Base-by-base conservation (phyloP, 495 filamentous ascomycete genomes). In the Lophium mytilinum region DNA sequence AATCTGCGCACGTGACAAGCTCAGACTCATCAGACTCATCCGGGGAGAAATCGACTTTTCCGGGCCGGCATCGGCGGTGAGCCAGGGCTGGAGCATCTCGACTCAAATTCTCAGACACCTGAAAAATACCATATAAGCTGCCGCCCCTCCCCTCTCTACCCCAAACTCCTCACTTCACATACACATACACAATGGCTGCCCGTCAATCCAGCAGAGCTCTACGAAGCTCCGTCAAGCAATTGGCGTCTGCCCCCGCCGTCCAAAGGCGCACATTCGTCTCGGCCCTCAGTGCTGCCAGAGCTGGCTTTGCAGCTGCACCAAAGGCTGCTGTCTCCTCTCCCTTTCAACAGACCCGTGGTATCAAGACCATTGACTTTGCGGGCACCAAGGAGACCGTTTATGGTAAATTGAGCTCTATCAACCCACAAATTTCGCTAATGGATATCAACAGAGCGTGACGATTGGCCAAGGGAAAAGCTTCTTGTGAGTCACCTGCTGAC, bases 381-480 rank as follows among this genome's bases (percentile, higher is more conserved):
- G 93, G 90, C 61, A 77, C 78, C 54, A 88, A 91, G 75, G 93
- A 98, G 80, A 81, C 82, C 50, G 94, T 98, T 68, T 96, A 89
- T 68, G 89, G 88, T 91, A 73, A 61, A 82, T 19, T 43, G 4
- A 10, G 19, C n/a, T 36, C 43, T 19, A 17, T 14, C 11, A 47
- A 39, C 50, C 40, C 21, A 39, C 52, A 50, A 18, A 21, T 30
- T 9, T 47, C 18, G 15, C 66, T 63, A 51, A 66, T 58, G 57
- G 30, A 63, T 35, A 7, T 42, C 30, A 50, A 41, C 63, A 91
- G 93, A 98, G 84, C 91, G 93, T 75, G 88, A 83, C 63, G 93
- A 98, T 78, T 98, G 93, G 93, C 93, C 93, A 65, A 82, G 84
- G 72, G 92, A 96, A 80, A 96, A 95, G 84, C 86, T 98, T 66